Base-by-base conservation (phyloP, 2,329 filamentous ascomycete species). In the Aspergillus unguis region DNA sequence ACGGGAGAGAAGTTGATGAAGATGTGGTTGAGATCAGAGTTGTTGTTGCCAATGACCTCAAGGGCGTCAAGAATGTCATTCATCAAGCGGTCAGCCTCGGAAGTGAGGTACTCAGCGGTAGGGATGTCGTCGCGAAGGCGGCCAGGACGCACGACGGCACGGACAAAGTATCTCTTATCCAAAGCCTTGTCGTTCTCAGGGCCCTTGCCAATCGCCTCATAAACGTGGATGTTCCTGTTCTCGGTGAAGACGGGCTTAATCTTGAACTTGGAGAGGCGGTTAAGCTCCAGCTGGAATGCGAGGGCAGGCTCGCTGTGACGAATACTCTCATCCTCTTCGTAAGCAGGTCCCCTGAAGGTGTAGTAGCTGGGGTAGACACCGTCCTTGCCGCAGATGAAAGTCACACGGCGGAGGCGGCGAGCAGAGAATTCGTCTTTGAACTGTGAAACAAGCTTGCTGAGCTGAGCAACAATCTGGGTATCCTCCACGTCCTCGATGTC, bases 1-100 rank as follows among this genome's bases (percentile, higher is more conserved):
- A 96, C 89, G 7, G 92, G 90, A 0, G 90, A 94, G 79, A 99
- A 99, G 83, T 99, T 97, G 81, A 99, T 94, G 80, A 99, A 99
- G 81, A 99, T 94, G 78, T 99, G 94, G 81, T 99, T 99, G 69
- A 99, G 82, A 80, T 99, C 94, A 47, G 94, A 96, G 78, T 95
- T 95, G 79, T 96, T 97, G 81, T 96, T 96, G 69, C 94, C 94
- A 68, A 96, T 95, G 65, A 99, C 96, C 80, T 99, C 94, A 53
- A 99, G 80, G 41, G 94, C 94, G 69, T 99, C 94, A 48, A 97
- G 85, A 66, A 99, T 97, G 70, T 99, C 94, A 71, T 90, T 97
- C 83, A 99, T 92, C 64, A 97, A 81, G 58, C 94, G 87, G 68
- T 99, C 92, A 36, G 92, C 92, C 78, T 99, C 94, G 0, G 92